Evolutionary conservation across 257 asterid genomes (phyloP), one percentile per base, ranked within the genome.

Genomic region (Thymus quinquecostatus): DNA sequence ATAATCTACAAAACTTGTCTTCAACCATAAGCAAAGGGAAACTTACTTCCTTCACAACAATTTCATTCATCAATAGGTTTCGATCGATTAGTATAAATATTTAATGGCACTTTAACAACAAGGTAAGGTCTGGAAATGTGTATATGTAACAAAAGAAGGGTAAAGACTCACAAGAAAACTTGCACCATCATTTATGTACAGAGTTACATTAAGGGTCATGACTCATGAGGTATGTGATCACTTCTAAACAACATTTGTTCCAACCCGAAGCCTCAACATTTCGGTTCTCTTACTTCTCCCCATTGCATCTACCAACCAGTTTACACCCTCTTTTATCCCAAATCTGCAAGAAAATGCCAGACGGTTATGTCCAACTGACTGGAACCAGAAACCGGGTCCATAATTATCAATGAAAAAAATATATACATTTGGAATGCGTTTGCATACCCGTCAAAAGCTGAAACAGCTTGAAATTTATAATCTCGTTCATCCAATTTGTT

Each of bases 261-360:
- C 91, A 29, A 87, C 87, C 29, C 96, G 95, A 69, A 70, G 72
- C 82, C 89, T 82, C 81, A 91, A 67, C 48, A 28, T 80, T 79
- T 91, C 95, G 43, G 90, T 87, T 85, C 60, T 49, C 49, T 66
- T 66, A 10, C 71, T 49, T 21, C 60, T 66, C 48, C 10, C 96
- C 90, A 89, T 91, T 6, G 79, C 90, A 66, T 87, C 87, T 55
- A 89, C 88, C 36, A 89, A 86, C 97, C 97, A 91, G 81, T 91
- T 83, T 60, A 87, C 85, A 43, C 96, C 83, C 79, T 87, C 96
- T 80, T 86, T 87, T 56, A 91, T 86, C 27, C 97, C 96, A 45
- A 81, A 57, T 83, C 96, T 91, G 91, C 75, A 72, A 53, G 28
- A 68, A 68, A 63, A 60, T 44, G 1, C 48, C 68, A 53, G 34